Evolutionary conservation across 1,284 basidiomycete species (phyloP), one percentile per base, ranked within the genome.

Genomic region (Inonotus obliquus): DNA sequence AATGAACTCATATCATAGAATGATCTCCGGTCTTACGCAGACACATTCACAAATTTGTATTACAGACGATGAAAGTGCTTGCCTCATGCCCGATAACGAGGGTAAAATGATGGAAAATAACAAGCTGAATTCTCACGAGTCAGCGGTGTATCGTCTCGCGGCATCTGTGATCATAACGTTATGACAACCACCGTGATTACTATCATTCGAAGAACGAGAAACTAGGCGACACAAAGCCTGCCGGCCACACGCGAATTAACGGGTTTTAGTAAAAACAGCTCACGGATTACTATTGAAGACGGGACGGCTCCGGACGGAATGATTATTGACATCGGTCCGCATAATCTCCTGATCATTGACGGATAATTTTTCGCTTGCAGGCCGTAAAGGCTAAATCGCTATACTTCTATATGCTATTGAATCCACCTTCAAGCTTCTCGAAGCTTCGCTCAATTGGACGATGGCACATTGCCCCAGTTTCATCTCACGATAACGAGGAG

Each of bases 361-460:
- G 27, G 19, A 27, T 49, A 14, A 32, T 27, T 11, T 52, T 23
- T 19, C 25, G 17, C 4, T n/a, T 32, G 13, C 29, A 29, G 6
- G 51, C 29, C 27, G 23, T 27, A 29, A 29, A 52, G 51, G 13
- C 51, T 52, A 52, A 52, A 52, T 19, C 32, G n/a, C 51, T 52
- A 52, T 44, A 14, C 51, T 52, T 52, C 51, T 52, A 52, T 52
- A 52, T 52, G 27, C 51, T 52, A 52, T 52, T 35, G 17, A 25
- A 7, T 52, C 51, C 29, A 14, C 32, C 32, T 1, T 27, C 29
- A 32, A 11, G 5, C 51, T 52, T 52, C 51, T 5, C 51, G 51
- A 52, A 52, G 51, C 51, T 6, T n/a, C 51, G 32, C 7, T 32
- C 23, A 27, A 35, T 35, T 52, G 51, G 27, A 51, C 11, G 11